Evolutionary conservation across 177 flowering plant species (phyloP).

Genomic region (Vitis hybrid): DNA sequence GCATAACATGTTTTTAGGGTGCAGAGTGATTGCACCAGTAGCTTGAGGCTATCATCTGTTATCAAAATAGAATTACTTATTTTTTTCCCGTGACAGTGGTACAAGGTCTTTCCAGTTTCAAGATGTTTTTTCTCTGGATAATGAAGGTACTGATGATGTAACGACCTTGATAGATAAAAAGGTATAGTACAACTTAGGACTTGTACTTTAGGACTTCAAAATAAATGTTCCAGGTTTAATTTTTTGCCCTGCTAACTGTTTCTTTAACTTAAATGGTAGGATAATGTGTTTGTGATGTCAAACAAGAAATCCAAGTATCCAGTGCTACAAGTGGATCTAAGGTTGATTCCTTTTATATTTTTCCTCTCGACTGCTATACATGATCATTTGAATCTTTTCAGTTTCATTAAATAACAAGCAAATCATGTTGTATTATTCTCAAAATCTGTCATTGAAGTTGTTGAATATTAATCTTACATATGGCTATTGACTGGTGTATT

Average conservation of each 20-base stretch:
- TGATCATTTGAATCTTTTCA: neutral
- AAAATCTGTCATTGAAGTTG: neutral
- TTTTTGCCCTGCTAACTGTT: conserved; percentile 4
- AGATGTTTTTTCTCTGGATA: conserved; percentile 76
- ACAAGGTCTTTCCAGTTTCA: conserved; percentile 79
- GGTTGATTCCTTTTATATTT: conserved; percentile 36
- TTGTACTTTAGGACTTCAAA: neutral
- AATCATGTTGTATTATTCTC: neutral
- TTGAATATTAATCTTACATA: neutral
- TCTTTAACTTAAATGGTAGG: conserved; percentile 43
- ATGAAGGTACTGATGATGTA: conserved; percentile 74
- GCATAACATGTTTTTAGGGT: conserved; percentile 8
- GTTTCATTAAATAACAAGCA: neutral
- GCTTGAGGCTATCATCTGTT: no score
- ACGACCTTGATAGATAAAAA: conserved; percentile 84
- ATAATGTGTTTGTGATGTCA: conserved; percentile 95
- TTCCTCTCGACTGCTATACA: conserved; percentile 2
- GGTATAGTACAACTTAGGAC: conserved; percentile 32
- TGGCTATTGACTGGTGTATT: conserved; percentile 11
- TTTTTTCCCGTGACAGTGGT: conserved; percentile 48
- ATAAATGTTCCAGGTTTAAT: neutral
- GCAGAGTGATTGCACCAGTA: no score
- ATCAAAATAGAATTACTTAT: neutral
- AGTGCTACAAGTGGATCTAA: conserved; percentile 91
- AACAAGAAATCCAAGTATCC: conserved; percentile 96